These are phyloP conservation scores for Stenogyne calaminthoides DNA, from an alignment of 305 asterid genomes.

Conservation along the genomic window DNA sequence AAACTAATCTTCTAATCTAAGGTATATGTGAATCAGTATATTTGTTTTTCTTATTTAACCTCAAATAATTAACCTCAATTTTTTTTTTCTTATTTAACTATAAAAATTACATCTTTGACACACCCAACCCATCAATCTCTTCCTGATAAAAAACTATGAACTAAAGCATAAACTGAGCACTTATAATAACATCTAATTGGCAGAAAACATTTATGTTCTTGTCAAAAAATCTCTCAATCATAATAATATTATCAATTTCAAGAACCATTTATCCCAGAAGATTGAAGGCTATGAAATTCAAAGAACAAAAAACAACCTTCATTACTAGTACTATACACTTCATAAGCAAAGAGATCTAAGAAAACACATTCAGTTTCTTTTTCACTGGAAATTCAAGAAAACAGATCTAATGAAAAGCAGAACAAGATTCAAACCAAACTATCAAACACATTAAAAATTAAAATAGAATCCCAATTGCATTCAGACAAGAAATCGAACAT, in stretches of 20 bases:
- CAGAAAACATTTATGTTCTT: neutral
- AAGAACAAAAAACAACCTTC: neutral
- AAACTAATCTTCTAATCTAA: neutral
- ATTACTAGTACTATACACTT: neutral
- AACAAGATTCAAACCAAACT: constrained; percentile 8
- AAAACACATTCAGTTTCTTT: neutral
- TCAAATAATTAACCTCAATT: neutral
- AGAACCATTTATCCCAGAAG: constrained; percentile 4
- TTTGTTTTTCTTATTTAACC: too few relatives aligned
- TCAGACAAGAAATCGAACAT: neutral
- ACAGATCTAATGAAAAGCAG: constrained; percentile 21
- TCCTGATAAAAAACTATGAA: neutral
- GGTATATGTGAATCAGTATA: neutral
- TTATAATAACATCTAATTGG: too few relatives aligned
- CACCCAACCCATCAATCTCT: neutral
- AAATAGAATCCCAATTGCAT: neutral
- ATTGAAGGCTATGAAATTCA: neutral
- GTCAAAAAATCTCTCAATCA: neutral
- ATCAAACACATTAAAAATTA: neutral
- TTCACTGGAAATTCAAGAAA: neutral
- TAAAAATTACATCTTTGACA: neutral
- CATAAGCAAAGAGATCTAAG: constrained; percentile 8
- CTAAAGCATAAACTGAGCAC: too few relatives aligned
- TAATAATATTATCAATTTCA: constrained; percentile 6
- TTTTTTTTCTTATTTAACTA: too few relatives aligned